phyloP scores from a whole-genome alignment of 208 protist genomes.

The Porcisia deanei region DNA sequence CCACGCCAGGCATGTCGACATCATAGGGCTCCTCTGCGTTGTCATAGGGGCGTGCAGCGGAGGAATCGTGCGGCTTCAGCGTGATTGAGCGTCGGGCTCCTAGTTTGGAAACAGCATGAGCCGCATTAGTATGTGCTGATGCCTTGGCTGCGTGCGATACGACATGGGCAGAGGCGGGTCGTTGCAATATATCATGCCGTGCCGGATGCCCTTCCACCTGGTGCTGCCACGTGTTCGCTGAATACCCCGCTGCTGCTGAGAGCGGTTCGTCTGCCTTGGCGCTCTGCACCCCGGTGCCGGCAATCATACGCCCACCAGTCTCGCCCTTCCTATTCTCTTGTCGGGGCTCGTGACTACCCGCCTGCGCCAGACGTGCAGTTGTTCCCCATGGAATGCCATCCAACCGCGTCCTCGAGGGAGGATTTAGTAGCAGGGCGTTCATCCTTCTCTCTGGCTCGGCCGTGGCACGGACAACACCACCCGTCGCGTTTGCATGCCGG shows the following conservation, averaged over 20 bases:
- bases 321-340: neutral
- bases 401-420: neutral
- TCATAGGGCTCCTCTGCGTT: neutral
- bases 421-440: neutral
- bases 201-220: neutral
- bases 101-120: neutral
- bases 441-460: neutral
- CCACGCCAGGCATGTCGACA: neutral
- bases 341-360: neutral
- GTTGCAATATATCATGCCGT: slow-evolving; percentile 21
- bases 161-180: slow-evolving; percentile 5
- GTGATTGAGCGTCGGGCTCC: neutral
- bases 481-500: neutral
- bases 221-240: neutral
- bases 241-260: neutral
- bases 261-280: neutral
- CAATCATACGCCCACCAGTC: neutral
- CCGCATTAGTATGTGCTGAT: neutral
- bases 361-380: neutral
- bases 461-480: neutral
- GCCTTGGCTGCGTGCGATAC: neutral
- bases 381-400: neutral
- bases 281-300: neutral
- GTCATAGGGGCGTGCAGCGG: neutral
- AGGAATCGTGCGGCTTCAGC: neutral